Evolutionary conservation across 768 basidiomycete genomes (phyloP).

Genomic region (Trametes cingulata): DNA sequence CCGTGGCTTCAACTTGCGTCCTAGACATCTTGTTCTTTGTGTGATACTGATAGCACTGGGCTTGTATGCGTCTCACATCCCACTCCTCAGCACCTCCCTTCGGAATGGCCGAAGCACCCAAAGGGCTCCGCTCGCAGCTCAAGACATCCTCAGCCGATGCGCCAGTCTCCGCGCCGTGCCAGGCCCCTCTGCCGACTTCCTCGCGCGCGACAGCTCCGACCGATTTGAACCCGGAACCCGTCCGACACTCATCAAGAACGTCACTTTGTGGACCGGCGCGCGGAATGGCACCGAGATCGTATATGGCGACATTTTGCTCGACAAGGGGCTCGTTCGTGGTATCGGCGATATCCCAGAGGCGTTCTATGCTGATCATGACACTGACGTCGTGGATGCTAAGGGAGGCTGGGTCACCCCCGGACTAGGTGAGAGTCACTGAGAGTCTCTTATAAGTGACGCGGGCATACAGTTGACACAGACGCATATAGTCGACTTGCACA

Average conservation of each 20-base stretch:
- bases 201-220: slow-evolving; percentile 47
- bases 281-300: slow-evolving; percentile 55
- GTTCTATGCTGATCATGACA: slow-evolving; percentile 40
- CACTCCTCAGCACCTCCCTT: background rate
- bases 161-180: slow-evolving; percentile 30
- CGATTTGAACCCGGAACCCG: slow-evolving; percentile 66
- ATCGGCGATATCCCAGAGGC: slow-evolving; percentile 53
- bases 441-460: too few species aligned
- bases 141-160: slow-evolving; percentile 34
- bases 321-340: slow-evolving; percentile 61
- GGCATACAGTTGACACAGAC: slow-evolving; percentile 9
- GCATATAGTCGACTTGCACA: slow-evolving; percentile 43
- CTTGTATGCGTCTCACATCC: background rate
- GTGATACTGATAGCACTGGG: background rate
- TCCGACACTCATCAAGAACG: slow-evolving; percentile 70
- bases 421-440: too few species aligned
- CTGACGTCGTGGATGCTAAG: slow-evolving; percentile 58
- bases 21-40: background rate
- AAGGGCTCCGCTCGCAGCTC: slow-evolving; percentile 27
- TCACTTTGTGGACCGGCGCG: slow-evolving; percentile 63
- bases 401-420: slow-evolving; percentile 70
- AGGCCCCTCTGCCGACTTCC: slow-evolving; percentile 34
- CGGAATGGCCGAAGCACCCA: slow-evolving; percentile 1
- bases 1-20: background rate
- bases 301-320: slow-evolving; percentile 64